These are phyloP conservation scores for Termitomyces sp. DNA, from an alignment of 768 basidiomycete genomes.

Conservation along the genomic window DNA sequence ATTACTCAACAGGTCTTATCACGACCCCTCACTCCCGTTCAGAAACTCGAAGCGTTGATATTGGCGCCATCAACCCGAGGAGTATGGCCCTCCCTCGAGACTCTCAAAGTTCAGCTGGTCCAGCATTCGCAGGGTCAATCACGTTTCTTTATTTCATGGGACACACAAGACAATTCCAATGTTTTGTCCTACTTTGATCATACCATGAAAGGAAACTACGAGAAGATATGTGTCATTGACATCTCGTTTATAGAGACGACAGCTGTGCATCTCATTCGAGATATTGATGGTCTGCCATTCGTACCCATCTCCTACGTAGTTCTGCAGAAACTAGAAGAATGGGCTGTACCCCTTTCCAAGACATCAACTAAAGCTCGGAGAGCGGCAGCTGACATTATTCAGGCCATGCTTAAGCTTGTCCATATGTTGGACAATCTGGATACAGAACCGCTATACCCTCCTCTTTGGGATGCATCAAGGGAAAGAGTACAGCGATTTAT, in stretches of 20 bases:
- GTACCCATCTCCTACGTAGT: background rate
- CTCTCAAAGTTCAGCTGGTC: background rate
- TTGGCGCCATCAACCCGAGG: background rate
- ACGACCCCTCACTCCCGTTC: no score
- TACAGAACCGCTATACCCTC: background rate
- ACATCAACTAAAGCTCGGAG: background rate
- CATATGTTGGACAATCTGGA: background rate
- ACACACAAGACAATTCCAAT: background rate
- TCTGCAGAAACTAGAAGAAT: background rate
- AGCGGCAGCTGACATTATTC: background rate
- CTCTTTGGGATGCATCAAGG: background rate
- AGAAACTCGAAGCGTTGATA: constrained; percentile 2
- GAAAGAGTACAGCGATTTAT: background rate
- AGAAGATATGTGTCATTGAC: background rate
- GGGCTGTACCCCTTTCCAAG: background rate
- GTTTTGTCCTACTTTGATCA: background rate
- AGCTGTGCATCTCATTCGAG: background rate
- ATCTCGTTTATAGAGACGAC: background rate
- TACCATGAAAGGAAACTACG: background rate
- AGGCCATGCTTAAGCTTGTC: background rate
- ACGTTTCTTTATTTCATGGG: background rate
- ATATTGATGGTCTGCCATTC: background rate
- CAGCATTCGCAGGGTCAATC: background rate
- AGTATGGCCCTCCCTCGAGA: background rate
- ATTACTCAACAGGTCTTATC: background rate